Base-by-base conservation (phyloP, 2,329 filamentous ascomycete genomes). In the Alternaria alternata region DNA sequence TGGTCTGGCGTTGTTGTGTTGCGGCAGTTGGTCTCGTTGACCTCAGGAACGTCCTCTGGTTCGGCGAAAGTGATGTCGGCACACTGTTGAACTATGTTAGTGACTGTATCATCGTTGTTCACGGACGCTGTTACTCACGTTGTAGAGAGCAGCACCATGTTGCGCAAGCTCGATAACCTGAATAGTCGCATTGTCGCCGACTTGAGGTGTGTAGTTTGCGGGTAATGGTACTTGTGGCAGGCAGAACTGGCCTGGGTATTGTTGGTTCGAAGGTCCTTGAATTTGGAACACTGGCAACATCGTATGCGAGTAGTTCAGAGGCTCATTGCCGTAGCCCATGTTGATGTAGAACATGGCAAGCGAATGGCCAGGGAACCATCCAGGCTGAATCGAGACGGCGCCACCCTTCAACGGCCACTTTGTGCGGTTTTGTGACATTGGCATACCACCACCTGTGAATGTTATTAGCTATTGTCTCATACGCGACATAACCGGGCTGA, bases 61-160 rank as follows among this genome's bases (percentile, higher is more conserved):
- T 93, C 91, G 48, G 90, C 92, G 70, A 98, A 96, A 47, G 91
- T 94, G 72, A 98, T 96, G 75, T 98, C 94, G 69, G 96, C 94
- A 76, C 95, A 98, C 93, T 97, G n/a, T 54, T 26, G 16, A 6
- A 47, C 43, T 14, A 8, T 12, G 43, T 69, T 44, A 70, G 54
- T 44, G 18, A 39, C 38, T 22, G 28, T 30, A 36, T 3, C 42
- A 20, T 22, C 12, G n/a, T 3, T n/a, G 18, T 30, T 32, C 6
- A 12, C 7, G 18, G 14, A 11, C 12, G n/a, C 18, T 38, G 11
- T 12, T 28, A 63, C 89, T 68, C 83, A 94, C 91, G 62, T 91
- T 93, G 75, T 90, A 97, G 39, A 97, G 79, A 5, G 91, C 85
- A 2, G 92, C 94, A 3, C 94, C 94, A 74, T 97, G 93, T 61